Evolutionary conservation across 2,329 filamentous ascomycete species (phyloP), one percentile per base, ranked within the genome.

Genomic region (Penicillium sp.): DNA sequence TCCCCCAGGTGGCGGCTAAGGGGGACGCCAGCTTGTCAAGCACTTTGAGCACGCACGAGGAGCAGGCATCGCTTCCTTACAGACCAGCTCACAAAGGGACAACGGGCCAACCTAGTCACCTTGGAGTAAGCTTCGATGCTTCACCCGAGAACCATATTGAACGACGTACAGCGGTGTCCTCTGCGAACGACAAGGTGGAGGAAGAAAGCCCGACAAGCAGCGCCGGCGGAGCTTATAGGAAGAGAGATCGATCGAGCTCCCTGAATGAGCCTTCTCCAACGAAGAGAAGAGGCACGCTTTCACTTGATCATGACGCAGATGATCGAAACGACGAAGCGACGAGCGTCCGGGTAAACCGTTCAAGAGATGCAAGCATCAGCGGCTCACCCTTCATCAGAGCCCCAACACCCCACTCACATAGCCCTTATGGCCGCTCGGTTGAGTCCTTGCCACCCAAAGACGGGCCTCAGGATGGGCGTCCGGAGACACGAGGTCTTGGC

Each of bases 311-410:
- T 28, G 42, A 54, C 12, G 18, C n/a, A 28, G 54, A 41, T 8
- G 50, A 58, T 38, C 57, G 56, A 8, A 58, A 57, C 38, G 51
- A 49, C 24, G 57, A 56, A 25, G 48, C 47, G 32, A 44, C 52
- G 26, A 65, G 61, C 42, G 50, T 62, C 12, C 59, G 54, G n/a
- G 57, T 55, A 9, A 54, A 57, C 46, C 49, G 48, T 42, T 63
- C 63, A 50, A 58, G 60, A 2, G 61, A 62, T 55, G 61, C 62
- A 36, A 73, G 70, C 39, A 76, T 74, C 37, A 76, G 71, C 47
- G 74, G 75, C 6, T 71, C 69, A 32, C 75, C 75, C 18, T 78
- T 78, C 57, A 61, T 71, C 48, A 69, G 76, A 49, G 67, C 72
- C 11, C 67, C 72, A 7, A 56, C 55, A 2, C 57, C 60, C 28